Evolutionary conservation across 805 yeast genomes (phyloP), one percentile per base, ranked within the genome.

Genomic region (Jamesozyma lodderae): DNA sequence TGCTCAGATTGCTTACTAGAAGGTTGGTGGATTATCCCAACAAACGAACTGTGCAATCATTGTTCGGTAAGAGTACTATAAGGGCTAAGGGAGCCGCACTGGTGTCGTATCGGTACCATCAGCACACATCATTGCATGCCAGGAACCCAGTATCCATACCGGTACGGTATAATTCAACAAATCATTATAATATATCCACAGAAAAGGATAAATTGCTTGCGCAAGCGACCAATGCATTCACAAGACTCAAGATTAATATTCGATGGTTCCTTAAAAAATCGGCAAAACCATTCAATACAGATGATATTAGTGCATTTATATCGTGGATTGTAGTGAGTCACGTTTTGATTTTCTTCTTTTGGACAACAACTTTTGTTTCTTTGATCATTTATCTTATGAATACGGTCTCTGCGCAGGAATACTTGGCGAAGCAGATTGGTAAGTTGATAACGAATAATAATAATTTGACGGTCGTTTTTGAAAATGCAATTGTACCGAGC

Each of bases 261-360:
- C 80, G 78, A 56, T 87, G 96, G 95, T 56, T 77, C 2, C 59
- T 92, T 37, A 82, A 83, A 40, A 69, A 73, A 37, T 81, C 85
- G 10, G 75, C 77, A 47, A 69, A 94, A 14, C 96, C 96, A 1
- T 84, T 85, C 64, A 88, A 81, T 55, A 75, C 83, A n/a, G 97
- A 92, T 60, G 96, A 90, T 52, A 72, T 87, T 40, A 74, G 86
- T 25, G 97, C 97, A 3, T 69, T 92, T 44, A 75, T 90, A 41
- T 83, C 95, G 6, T 88, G 97, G 96, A 64, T 92, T 21, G 72
- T 92, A 35, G 79, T 92, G 55, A 94, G 96, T 3, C 90, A 92
- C 53, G 79, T 82, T 2, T 58, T 85, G 7, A 67, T 94, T 63
- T 70, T 92, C 37, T 64, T 86, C 16, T 62, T 88, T 19, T 96